These are phyloP conservation scores for Arthroderma sp. DNA, from an alignment of 2,329 filamentous ascomycete species.

Conservation along the genomic window DNA sequence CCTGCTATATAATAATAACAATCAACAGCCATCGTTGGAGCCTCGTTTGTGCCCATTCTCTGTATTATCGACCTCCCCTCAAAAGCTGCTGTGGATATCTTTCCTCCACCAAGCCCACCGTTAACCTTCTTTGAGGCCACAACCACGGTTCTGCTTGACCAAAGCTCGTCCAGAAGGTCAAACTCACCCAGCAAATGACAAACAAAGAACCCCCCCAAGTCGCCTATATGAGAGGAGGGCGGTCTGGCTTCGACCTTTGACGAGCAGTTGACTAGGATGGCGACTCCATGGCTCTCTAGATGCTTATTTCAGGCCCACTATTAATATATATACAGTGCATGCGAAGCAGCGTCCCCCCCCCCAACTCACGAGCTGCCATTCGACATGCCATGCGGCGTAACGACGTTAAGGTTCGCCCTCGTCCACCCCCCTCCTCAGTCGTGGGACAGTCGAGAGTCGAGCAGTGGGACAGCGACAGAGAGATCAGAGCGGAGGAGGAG, in stretches of 20 bases:
- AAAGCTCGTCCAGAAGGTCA: slow-evolving; percentile 1
- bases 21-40: too few relatives aligned
- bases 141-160: slow-evolving; percentile 1
- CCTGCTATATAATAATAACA: background rate
- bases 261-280: background rate
- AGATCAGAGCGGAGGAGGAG: background rate
- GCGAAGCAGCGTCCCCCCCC: background rate
- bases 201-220: slow-evolving; percentile 1
- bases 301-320: slow-evolving; percentile 1
- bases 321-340: background rate
- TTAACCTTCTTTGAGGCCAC: slow-evolving; percentile 1
- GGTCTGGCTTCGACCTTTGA: background rate
- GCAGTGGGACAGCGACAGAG: background rate
- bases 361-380: background rate
- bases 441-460: background rate
- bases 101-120: background rate
- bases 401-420: background rate
- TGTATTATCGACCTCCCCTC: too few relatives aligned
- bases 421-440: background rate
- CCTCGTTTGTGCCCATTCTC: too few relatives aligned
- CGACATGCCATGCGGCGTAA: slow-evolving; percentile 2
- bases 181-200: background rate
- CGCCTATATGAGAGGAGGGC: background rate
- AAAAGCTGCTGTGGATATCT: background rate
- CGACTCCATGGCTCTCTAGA: background rate